Percentiles rank a stretch among this genome's conserved stretches.
Conservation (phyloP, 441 rosid species). For the Theobroma grandiflorum region DNA sequence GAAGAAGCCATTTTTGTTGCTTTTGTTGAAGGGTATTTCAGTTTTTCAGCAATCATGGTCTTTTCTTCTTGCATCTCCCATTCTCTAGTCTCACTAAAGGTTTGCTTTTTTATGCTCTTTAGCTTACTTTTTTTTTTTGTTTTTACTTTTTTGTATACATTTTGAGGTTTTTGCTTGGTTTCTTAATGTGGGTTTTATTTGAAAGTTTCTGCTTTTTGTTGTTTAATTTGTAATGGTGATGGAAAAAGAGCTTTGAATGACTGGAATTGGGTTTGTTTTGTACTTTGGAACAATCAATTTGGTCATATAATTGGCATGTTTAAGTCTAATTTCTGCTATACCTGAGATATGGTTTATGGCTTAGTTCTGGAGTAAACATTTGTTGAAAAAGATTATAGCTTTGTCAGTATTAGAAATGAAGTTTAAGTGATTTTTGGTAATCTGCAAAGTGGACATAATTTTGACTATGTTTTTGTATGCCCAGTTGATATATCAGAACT, state of each 20-base stretch:
- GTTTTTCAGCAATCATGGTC: slow-evolving; percentile 58
- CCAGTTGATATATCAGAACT: background rate
- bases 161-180: background rate
- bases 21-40: slow-evolving; percentile 26
- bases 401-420: background rate
- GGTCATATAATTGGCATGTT: background rate
- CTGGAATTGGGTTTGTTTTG: slow-evolving; percentile 10
- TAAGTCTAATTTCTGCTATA: slow-evolving; percentile 22
- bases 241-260: background rate
- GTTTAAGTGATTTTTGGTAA: background rate
- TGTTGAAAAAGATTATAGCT: background rate
- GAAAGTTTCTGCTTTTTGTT: background rate
- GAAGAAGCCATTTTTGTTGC: slow-evolving; percentile 45
- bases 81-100: slow-evolving; percentile 57
- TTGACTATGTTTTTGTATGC: background rate
- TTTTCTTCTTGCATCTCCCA: slow-evolving; percentile 51
- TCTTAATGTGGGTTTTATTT: slow-evolving; percentile 22
- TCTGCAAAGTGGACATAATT: background rate
- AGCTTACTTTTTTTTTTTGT: background rate
- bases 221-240: slow-evolving; percentile 11
- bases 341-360: slow-evolving; percentile 15
- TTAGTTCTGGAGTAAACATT: background rate
- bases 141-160: slow-evolving; percentile 3
- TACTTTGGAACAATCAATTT: background rate
- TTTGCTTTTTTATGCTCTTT: slow-evolving; percentile 31